Base-by-base conservation (phyloP, 371 early-diverging fungal species). In the Parasitella parasitica region DNA sequence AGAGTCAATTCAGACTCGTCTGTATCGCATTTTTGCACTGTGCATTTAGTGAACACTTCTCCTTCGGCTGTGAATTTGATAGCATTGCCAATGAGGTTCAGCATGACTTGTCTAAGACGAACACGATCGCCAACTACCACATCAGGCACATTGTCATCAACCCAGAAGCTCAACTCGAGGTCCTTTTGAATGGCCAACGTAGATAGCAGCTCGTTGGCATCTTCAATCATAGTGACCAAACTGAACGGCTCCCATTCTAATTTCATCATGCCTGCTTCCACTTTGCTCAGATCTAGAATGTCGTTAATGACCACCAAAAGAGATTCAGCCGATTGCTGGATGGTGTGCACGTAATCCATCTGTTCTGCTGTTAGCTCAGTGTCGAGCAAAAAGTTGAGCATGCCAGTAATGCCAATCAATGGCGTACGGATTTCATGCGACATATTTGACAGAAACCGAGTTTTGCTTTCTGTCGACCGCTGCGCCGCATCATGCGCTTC, bases 201-300 rank as follows among this genome's bases (percentile, higher is more conserved):
- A 2, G 83, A 84, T 39, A 86, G 52, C 3, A 86, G 65, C 56
- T 86, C 86, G 46, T 87, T 86, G 7, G 85, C 82, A 57, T 84
- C 86, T 54, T 86, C 85, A 57, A 84, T 81, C 86, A 85, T 85
- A 5, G 79, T 74, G 30, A 77, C 75, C 11, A 87, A 59, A 50
- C 83, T 82, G 57, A 87, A 87, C 0, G 86, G 84, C 24, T 84
- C 84, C 78, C 77, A 80, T 57, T 85, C 89, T 18, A 89, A 66
- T 37, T 85, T 86, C 84, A 89, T 83, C 85, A 86, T 89, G 12
- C 89, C 89, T 2, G 87, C 86, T 57, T 89, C 89, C 2, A 89
- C 86, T 64, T 89, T 89, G 60, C 85, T 84, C 8, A 87, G 70
- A 67, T 89, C 89, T 63, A 89, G 46, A 52, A 89, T 86, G 64